Evolutionary conservation across 164 flowering plant genomes (phyloP), one percentile per base, ranked within the genome.

Genomic region (Stephania cephalantha): DNA sequence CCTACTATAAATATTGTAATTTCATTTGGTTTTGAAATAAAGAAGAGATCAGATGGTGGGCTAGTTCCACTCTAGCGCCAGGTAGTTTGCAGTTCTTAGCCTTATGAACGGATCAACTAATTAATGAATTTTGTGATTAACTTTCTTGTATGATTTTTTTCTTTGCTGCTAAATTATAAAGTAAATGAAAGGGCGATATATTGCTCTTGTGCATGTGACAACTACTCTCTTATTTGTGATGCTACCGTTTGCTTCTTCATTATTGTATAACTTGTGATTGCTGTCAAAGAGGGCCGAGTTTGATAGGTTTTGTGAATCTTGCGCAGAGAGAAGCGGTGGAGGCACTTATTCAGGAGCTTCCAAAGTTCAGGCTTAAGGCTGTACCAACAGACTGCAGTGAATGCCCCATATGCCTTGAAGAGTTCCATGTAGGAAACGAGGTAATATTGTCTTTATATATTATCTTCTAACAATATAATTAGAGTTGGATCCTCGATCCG

Each of bases 361-460:
- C 99, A 8, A 96, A 90, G 84, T 96, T 96, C 85, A 83, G 90
- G 82, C 81, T 96, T 31, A 96, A 94, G 85, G 92, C 97, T 73
- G 98, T 96, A 78, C 99, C 98, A 50, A 88, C 93, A 74, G 99
- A 92, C 85, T 96, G 98, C 85, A 88, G 94, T 71, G 99, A 96
- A 83, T 96, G 99, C 65, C 99, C 97, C 5, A 94, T 96, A 79
- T 96, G 99, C 83, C 84, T 96, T 46, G 99, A 96, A 81, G 99
- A 96, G 81, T 94, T 96, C 68, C 90, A 81, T 79, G 91, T 84
- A 11, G 97, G 97, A 31, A 89, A 92, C 73, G 99, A 96, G 98
- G 99, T 94, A 85, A 73, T 6, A n/a, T 12, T 65, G 53, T 68
- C 20, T 35, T 68, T 35, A 11, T 35, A n/a, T 13, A 8, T 46